These are phyloP conservation scores for Phytophthora macrochlamydospora DNA, from an alignment of 352 stramenopile species.

Conservation along the genomic window DNA sequence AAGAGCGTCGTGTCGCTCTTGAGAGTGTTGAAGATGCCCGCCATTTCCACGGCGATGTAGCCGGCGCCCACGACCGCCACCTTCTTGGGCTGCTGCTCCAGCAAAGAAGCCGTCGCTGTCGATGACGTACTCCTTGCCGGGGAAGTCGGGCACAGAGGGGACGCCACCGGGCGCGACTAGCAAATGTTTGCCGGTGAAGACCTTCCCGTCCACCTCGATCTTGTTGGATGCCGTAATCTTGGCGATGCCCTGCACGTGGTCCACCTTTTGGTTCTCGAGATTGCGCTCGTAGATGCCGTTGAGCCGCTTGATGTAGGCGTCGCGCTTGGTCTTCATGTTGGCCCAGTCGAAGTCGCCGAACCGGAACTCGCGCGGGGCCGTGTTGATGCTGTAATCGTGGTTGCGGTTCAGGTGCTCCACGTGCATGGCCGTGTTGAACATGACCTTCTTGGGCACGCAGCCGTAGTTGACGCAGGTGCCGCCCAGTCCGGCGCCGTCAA, in stretches of 20 bases:
- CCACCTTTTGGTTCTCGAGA: conserved; percentile 91
- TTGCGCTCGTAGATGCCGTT: conserved; percentile 97
- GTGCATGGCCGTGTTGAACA: conserved; percentile 93
- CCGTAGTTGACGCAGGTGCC: conserved; percentile 99
- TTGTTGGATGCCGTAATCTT: conserved; percentile 85
- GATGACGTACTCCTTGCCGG: conserved; percentile 93
- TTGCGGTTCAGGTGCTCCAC: conserved; percentile 76
- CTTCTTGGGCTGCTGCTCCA: conserved; percentile 91
- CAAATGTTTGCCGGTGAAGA: conserved; percentile 92
- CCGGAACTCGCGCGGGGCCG: conserved; percentile 44
- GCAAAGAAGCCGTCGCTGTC: conserved; percentile 97
- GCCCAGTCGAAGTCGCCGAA: conserved; percentile 90
- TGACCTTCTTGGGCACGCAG: conserved; percentile 99
- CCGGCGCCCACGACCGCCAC: conserved; percentile 95
- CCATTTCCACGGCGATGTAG: conserved; percentile 98
- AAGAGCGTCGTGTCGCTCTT: conserved; percentile 92
- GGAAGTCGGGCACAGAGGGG: conserved; percentile 83
- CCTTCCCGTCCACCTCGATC: conserved; percentile 76
- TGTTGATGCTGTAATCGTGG: conserved; percentile 74
- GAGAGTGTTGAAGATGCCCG: conserved; percentile 94
- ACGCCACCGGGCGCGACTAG: conserved; percentile 95
- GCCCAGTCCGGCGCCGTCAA: conserved; percentile 77
- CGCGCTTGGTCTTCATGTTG: conserved; percentile 91
- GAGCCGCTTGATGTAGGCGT: conserved; percentile 95
- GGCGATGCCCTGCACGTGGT: conserved; percentile 89